These are phyloP conservation scores for Caryopteris hybrid DNA, from an alignment of 305 asterid species.

Conservation along the genomic window DNA sequence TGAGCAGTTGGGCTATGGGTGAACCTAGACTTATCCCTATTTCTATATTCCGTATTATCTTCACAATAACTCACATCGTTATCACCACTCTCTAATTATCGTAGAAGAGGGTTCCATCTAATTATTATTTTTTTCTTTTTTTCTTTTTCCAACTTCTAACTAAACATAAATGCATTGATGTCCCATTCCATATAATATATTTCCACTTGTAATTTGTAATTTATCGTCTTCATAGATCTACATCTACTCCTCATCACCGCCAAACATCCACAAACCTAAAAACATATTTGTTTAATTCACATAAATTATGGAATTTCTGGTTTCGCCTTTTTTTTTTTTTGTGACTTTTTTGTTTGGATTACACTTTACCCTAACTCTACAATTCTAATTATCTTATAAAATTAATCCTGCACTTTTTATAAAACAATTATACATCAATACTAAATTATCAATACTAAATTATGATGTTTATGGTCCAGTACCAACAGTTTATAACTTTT, in stretches of 20 bases:
- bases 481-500: too few species aligned
- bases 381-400: too few species aligned
- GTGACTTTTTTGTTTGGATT: too few species aligned
- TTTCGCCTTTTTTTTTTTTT: too few species aligned
- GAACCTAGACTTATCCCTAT: slow-evolving; percentile 17
- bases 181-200: slow-evolving; percentile 2
- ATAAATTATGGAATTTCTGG: too few species aligned
- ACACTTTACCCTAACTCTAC: too few species aligned
- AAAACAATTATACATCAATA: too few species aligned
- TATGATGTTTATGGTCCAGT: too few species aligned
- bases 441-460: too few species aligned
- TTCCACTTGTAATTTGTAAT: slow-evolving; percentile 11
- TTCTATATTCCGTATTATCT: neutral
- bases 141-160: slow-evolving; percentile 21
- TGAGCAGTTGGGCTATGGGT: slow-evolving; percentile 20
- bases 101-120: slow-evolving; percentile 7
- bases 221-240: neutral
- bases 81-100: slow-evolving; percentile 9
- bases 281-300: too few species aligned
- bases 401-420: too few species aligned
- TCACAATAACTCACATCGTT: slow-evolving; percentile 16
- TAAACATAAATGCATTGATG: slow-evolving; percentile 14
- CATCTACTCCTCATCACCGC: neutral
- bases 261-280: neutral
- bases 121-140: slow-evolving; percentile 2